These are phyloP conservation scores for Claviceps arundinis DNA, from an alignment of 2,329 filamentous ascomycete species.

Conservation along the genomic window DNA sequence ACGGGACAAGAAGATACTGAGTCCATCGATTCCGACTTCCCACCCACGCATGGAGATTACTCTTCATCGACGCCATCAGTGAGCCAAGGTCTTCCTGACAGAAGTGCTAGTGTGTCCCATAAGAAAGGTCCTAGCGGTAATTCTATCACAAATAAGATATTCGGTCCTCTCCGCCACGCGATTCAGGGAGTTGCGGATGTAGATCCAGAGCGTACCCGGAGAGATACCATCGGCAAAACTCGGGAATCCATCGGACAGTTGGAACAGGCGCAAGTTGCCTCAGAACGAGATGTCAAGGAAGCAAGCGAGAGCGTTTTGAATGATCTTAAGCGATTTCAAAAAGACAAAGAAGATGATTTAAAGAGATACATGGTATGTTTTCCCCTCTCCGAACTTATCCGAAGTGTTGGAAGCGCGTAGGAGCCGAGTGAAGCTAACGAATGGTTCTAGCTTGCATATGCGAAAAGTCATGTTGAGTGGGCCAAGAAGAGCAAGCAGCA, in stretches of 20 bases:
- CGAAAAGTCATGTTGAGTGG: constrained; percentile 88
- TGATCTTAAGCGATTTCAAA: constrained; percentile 85
- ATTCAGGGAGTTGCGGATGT: constrained; percentile 94
- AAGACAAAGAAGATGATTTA: constrained; percentile 89
- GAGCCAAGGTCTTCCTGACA: constrained; percentile 54
- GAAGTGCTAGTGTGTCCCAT: constrained; percentile 39
- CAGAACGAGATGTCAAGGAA: constrained; percentile 84
- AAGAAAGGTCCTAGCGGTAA: constrained; percentile 75
- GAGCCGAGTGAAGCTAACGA: constrained; percentile 14
- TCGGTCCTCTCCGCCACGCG: constrained; percentile 87
- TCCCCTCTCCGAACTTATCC: too few species aligned
- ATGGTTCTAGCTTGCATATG: constrained; percentile 65
- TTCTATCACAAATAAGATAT: constrained; percentile 86
- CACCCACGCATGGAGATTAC: constrained; percentile 68
- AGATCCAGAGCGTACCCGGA: constrained; percentile 81
- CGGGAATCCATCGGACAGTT: constrained; percentile 74
- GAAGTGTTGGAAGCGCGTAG: neutral
- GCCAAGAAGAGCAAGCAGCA: constrained; percentile 79
- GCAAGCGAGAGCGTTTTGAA: constrained; percentile 79
- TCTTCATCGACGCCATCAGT: constrained; percentile 53
- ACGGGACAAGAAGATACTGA: constrained; percentile 62
- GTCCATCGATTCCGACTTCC: constrained; percentile 93
- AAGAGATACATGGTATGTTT: constrained; percentile 82
- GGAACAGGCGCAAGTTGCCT: constrained; percentile 79
- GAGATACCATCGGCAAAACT: constrained; percentile 93